phyloP scores from a whole-genome alignment of 768 basidiomycete genomes.

The Trametes punicea region DNA sequence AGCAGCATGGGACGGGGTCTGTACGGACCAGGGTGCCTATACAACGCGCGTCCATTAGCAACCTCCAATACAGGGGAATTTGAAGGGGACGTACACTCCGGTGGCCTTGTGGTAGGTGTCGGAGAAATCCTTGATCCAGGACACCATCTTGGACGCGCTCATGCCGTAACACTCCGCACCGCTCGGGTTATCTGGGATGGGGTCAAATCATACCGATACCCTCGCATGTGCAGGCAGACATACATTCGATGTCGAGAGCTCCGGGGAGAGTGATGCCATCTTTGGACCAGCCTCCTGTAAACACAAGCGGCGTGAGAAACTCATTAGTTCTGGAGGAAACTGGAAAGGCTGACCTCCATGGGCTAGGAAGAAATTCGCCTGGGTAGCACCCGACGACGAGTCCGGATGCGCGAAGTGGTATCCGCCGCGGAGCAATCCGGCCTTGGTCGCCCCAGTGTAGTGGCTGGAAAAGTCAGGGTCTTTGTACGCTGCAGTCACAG shows the following conservation, averaged over 20 bases:
- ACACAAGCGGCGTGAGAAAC: too few species aligned
- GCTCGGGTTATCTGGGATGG: slow-evolving; percentile 44
- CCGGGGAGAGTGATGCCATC: slow-evolving; percentile 64
- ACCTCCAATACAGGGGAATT: too few species aligned
- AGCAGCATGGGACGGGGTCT: too few species aligned
- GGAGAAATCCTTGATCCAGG: slow-evolving; percentile 62
- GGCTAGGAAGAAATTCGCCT: slow-evolving; percentile 57
- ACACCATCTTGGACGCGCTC: slow-evolving; percentile 52
- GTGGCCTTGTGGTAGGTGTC: slow-evolving; percentile 51
- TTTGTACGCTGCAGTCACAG: slow-evolving; percentile 29
- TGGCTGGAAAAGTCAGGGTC: slow-evolving; percentile 45
- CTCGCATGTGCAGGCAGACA: slow-evolving; percentile 14
- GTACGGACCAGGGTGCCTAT: slow-evolving; percentile 40
- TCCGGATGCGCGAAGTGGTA: slow-evolving; percentile 64
- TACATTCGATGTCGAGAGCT: slow-evolving; percentile 61
- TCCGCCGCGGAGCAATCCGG: slow-evolving; percentile 53
- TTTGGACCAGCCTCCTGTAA: slow-evolving; percentile 52
- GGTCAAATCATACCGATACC: background rate
- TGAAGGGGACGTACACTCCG: slow-evolving; percentile 37
- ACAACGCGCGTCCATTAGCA: background rate
- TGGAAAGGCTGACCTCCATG: slow-evolving; percentile 44
- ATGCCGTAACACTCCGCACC: slow-evolving; percentile 54
- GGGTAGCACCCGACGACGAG: slow-evolving; percentile 50
- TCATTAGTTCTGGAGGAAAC: too few species aligned
- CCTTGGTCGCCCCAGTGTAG: slow-evolving; percentile 54